Base-by-base conservation (phyloP, 805 yeast genomes). In the Jamesozyma gamospora region DNA sequence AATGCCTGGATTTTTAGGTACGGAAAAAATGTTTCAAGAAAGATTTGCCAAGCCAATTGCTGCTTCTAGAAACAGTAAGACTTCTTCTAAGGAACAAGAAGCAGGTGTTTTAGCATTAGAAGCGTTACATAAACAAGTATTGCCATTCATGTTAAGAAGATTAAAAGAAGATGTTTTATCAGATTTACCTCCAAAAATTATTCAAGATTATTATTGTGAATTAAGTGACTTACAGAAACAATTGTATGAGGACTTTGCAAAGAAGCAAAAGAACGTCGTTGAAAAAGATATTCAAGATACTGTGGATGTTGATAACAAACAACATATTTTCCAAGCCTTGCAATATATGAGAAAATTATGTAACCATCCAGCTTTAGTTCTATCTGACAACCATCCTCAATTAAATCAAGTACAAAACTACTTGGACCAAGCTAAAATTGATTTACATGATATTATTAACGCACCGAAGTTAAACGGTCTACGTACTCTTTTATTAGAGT, bases 1-100 rank as follows among this genome's bases (percentile, higher is more conserved):
- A 60, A 92, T 92, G 99, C 99, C 99, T 2, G 99, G 99, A 0
- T 92, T 92, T 55, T 67, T 92, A 47, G 99, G 99, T 12, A 79
- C 94, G 3, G 98, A 92, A 55, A 90, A 87, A 61, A 73, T 81
- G 36, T 92, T 92, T 66, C 92, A 87, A 53, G 97, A 90, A 46
- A 74, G 88, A 49, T 92, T 90, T 69, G 94, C 96, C n/a, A 88
- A 88, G 55, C 99, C 99, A 2, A 92, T 92, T 58, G 90, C 96
- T 3, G 90, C 94, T 2, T 82, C 95, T 31, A 71, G 96, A 55
- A 85, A 83, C 49, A 79, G 86, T 49, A 90, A 88, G 57, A 84
- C 88, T 0, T 75, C 87, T 3, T 79, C 94, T 0, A 90, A 80
- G 52, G 98, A 92, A 52, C 97, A 92, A 58, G 99, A 92, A 57